Evolutionary conservation across 2,329 filamentous ascomycete species (phyloP).

Genomic region (Aspergillus candidus): DNA sequence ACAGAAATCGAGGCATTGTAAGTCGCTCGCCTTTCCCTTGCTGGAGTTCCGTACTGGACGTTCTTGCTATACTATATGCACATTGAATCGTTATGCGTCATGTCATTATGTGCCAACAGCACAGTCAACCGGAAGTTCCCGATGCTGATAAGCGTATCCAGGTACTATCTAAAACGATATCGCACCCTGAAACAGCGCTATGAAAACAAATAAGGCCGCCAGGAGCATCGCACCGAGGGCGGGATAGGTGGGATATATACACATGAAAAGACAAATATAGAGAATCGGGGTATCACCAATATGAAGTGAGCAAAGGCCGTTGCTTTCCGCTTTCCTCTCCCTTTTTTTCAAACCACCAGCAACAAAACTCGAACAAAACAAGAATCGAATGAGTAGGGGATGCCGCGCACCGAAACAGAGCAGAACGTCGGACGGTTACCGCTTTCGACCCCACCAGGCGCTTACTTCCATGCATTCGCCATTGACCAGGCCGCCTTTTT

Average conservation of each 20-base stretch:
- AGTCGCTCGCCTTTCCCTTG: slow-evolving; percentile 32
- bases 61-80: slow-evolving; percentile 1
- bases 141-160: slow-evolving; percentile 37
- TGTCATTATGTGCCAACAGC: slow-evolving; percentile 9
- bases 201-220: slow-evolving; percentile 38
- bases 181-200: slow-evolving; percentile 79
- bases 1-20: slow-evolving; percentile 87
- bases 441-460: slow-evolving; percentile 59
- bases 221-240: no score
- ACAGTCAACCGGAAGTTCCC: slow-evolving; percentile 9
- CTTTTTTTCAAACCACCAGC: slow-evolving; percentile 4
- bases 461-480: slow-evolving; percentile 75
- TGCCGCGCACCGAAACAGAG: background rate
- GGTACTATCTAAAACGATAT: slow-evolving; percentile 90
- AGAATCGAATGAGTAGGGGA: no score
- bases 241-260: slow-evolving; percentile 8
- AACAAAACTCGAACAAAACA: no score
- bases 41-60: background rate
- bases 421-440: slow-evolving; percentile 23
- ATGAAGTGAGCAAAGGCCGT: slow-evolving; percentile 30
- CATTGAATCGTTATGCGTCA: slow-evolving; percentile 11
- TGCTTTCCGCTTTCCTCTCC: slow-evolving; percentile 18
- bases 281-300: slow-evolving; percentile 34
- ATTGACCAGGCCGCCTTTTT: slow-evolving; percentile 69
- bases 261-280: slow-evolving; percentile 13